Evolutionary conservation across 2,329 filamentous ascomycete species (phyloP).

Genomic region (Fusarium poae): DNA sequence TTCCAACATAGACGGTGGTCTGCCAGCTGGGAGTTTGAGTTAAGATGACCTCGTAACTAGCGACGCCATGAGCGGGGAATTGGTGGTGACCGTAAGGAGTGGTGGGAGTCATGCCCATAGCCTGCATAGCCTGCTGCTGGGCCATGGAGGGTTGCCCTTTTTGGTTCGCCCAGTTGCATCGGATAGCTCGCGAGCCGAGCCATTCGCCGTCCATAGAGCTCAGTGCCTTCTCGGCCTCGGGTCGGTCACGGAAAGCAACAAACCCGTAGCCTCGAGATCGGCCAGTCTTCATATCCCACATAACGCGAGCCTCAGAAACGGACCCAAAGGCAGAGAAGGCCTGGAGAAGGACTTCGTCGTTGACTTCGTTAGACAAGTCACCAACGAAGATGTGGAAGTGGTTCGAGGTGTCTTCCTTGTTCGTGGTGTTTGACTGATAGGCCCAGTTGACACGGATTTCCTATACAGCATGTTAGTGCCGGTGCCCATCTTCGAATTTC

Average conservation of each 20-base stretch:
- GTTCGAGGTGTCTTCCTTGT: conserved; percentile 97
- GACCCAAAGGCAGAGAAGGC: conserved; percentile 96
- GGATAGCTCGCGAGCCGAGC: conserved; percentile 97
- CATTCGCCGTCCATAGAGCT: conserved; percentile 99
- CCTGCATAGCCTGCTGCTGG: conserved; percentile 95
- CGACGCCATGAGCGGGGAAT: conserved; percentile 95
- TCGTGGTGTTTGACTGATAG: conserved; percentile 93
- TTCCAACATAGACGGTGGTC: conserved; percentile 98
- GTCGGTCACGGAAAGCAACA: conserved; percentile 93
- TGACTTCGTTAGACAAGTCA: conserved; percentile 97
- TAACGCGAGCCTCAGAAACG: conserved; percentile 97
- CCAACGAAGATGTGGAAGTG: conserved; percentile 99
- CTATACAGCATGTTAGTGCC: conserved; percentile 61
- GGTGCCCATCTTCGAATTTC: conserved; percentile 13
- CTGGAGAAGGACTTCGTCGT: conserved; percentile 92
- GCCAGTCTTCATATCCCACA: conserved; percentile 99
- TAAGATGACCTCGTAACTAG: conserved; percentile 97
- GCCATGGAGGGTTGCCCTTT: conserved; percentile 99
- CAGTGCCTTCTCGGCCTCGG: conserved; percentile 94
- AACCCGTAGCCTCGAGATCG: conserved; percentile 98
- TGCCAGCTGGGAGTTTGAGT: conserved; percentile 97
- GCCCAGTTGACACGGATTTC: conserved; percentile 99
- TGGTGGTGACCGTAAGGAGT: conserved; percentile 97
- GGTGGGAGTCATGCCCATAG: conserved; percentile 98
- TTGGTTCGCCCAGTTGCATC: conserved; percentile 99